These are phyloP conservation scores for Cladophialophora chaetospira DNA, from an alignment of 2,329 filamentous ascomycete genomes.

Conservation along the genomic window DNA sequence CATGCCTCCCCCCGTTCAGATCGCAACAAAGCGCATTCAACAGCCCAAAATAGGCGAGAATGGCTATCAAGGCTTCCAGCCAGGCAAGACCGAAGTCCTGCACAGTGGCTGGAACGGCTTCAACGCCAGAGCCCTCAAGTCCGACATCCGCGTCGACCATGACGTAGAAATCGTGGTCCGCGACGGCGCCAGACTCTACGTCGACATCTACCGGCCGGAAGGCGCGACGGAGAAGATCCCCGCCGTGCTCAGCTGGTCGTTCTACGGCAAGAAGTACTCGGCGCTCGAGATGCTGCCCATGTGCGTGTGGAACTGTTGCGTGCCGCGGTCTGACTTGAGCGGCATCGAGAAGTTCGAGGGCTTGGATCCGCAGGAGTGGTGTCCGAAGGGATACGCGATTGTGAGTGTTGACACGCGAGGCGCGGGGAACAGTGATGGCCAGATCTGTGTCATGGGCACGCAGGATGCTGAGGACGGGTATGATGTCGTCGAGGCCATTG, in stretches of 20 bases:
- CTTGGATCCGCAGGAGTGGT: conserved; percentile 37
- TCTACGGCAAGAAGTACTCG: conserved; percentile 44
- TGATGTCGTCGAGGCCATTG: conserved; percentile 33
- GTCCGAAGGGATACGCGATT: conserved; percentile 35
- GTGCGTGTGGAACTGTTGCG: background rate
- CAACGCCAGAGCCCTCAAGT: conserved; percentile 39
- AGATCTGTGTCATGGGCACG: conserved; percentile 33
- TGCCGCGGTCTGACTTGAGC: background rate
- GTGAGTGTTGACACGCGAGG: conserved; percentile 37
- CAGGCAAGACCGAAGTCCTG: conserved; percentile 44
- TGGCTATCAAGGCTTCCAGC: conserved; percentile 43
- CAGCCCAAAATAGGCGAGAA: no score
- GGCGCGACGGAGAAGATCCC: conserved; percentile 41
- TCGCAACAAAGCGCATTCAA: no score
- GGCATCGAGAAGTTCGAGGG: conserved; percentile 28
- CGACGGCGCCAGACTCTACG: conserved; percentile 47
- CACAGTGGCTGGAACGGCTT: conserved; percentile 43
- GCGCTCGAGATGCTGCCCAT: background rate
- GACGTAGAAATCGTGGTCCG: conserved; percentile 49
- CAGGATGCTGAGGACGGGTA: conserved; percentile 36
- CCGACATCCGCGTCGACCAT: conserved; percentile 48
- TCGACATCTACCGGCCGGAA: conserved; percentile 50
- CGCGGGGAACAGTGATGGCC: conserved; percentile 33
- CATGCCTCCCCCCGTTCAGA: no score
- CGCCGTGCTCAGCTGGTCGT: conserved; percentile 48